These are phyloP conservation scores for Sequoiadendron giganteum DNA, from an alignment of 75 land plant genomes.

Conservation along the genomic window DNA sequence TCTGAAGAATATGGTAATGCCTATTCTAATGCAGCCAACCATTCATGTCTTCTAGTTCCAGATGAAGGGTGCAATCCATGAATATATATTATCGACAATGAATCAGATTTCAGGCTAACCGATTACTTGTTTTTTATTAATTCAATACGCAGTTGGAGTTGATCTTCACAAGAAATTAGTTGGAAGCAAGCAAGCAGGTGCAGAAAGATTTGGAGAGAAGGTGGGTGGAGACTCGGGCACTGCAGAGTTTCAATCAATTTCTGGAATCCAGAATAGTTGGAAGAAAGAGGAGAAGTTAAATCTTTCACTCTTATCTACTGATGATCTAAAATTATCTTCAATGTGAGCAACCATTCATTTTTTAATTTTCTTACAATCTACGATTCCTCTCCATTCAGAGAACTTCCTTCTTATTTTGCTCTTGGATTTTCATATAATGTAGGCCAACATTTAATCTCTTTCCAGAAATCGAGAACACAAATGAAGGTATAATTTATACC, in stretches of 20 bases:
- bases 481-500: conserved; percentile 34
- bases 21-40: not conserved
- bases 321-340: conserved; percentile 7
- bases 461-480: conserved; percentile 31
- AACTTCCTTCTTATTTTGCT: not conserved
- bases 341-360: conserved; percentile 28
- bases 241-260: not conserved
- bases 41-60: not conserved
- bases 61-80: not conserved
- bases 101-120: not conserved
- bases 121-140: not conserved
- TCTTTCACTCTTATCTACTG: not conserved
- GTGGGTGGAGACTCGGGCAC: not conserved
- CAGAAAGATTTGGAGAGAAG: not conserved
- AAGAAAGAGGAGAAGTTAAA: conserved; percentile 15
- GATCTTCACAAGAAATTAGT: conserved; percentile 54
- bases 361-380: not conserved
- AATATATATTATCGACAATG: not conserved
- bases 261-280: not conserved
- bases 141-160: conserved; percentile 52
- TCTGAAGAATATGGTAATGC: conserved; percentile 84
- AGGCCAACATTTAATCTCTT: conserved; percentile 75
- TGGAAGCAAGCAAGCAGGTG: not conserved
- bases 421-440: conserved; percentile 10
- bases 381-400: not conserved